phyloP scores from a whole-genome alignment of 2,329 filamentous ascomycete species.

The Elsinoe arachidis region DNA sequence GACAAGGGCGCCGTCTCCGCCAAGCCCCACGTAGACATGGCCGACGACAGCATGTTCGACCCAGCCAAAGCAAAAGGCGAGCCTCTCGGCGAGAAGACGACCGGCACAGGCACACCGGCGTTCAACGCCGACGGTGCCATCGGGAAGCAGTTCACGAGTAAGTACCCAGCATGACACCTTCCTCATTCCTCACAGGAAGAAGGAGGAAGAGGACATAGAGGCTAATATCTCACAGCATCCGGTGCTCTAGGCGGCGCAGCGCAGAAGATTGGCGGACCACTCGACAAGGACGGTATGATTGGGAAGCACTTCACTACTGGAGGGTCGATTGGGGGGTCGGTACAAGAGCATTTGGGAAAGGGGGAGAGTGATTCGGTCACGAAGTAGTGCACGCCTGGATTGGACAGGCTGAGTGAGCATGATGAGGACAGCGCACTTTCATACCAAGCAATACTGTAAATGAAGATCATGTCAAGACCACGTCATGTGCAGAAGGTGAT shows the following conservation, averaged over 20 bases:
- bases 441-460: neutral
- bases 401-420: neutral
- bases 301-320: constrained; percentile 31
- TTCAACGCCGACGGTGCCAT: constrained; percentile 27
- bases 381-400: neutral
- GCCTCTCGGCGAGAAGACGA: constrained; percentile 21
- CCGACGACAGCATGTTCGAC: constrained; percentile 21
- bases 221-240: constrained; percentile 20
- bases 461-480: neutral
- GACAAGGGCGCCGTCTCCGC: constrained; percentile 20
- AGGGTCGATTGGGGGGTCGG: constrained; percentile 29
- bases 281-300: constrained; percentile 28
- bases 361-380: constrained; percentile 19
- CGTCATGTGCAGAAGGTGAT: neutral
- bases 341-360: constrained; percentile 29
- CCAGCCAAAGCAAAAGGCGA: constrained; percentile 18
- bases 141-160: constrained; percentile 29
- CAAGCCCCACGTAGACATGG: constrained; percentile 18
- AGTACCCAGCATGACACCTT: neutral
- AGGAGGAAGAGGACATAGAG: neutral
- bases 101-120: constrained; percentile 19
- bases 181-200: too few relatives aligned
- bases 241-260: constrained; percentile 30
- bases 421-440: neutral
- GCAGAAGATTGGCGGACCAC: constrained; percentile 31